A percentile compares a stretch with the other conserved stretches of the same genome.
These are phyloP conservation scores for Trifolium dubium DNA, from an alignment of 306 rosid species.

Conservation along the genomic window DNA sequence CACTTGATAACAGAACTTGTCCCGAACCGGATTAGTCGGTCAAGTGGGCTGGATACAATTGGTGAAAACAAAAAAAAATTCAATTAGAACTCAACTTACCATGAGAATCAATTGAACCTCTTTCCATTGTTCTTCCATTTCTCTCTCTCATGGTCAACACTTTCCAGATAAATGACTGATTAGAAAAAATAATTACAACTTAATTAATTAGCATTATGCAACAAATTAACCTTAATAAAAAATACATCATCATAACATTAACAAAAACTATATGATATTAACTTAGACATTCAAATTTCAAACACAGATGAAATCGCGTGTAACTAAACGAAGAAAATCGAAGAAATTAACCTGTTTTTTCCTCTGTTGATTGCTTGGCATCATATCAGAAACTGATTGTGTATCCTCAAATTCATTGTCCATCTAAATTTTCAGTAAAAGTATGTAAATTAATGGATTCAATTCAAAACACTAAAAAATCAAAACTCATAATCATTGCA, in stretches of 20 bases:
- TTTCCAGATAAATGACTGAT: conserved; percentile 75
- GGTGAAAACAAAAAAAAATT: background rate
- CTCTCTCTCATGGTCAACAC: conserved; percentile 67
- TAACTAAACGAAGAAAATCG: background rate
- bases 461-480: conserved; percentile 9
- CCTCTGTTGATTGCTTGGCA: conserved; percentile 44
- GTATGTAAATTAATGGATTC: conserved; percentile 3
- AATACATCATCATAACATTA: background rate
- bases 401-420: conserved; percentile 46
- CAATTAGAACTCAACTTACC: conserved; percentile 56
- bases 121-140: conserved; percentile 50
- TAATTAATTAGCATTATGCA: conserved; percentile 18
- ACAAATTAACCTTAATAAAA: conserved; percentile 1
- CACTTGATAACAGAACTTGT: no score
- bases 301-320: background rate
- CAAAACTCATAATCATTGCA: conserved; percentile 34
- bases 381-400: conserved; percentile 41
- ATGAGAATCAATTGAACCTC: conserved; percentile 52
- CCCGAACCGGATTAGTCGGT: no score
- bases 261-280: background rate
- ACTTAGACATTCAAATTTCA: background rate
- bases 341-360: conserved; percentile 44
- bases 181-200: background rate
- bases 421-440: conserved; percentile 41
- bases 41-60: no score